Base-by-base conservation (phyloP, 768 basidiomycete genomes). In the Chalciporus piperatus region DNA sequence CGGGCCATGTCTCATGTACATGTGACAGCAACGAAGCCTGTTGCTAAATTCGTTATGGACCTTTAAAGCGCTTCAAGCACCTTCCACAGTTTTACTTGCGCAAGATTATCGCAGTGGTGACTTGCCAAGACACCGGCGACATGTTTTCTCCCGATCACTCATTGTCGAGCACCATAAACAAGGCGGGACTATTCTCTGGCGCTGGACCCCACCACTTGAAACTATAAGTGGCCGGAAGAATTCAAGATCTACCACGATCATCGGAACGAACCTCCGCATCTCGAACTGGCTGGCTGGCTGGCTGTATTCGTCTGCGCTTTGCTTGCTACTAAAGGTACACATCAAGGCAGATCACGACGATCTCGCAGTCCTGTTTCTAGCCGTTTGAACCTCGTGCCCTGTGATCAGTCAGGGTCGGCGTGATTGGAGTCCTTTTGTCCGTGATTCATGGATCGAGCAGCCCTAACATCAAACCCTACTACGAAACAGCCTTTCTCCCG, bases 121-220 rank as follows among this genome's bases (percentile, higher is more conserved):
- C 45, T 56, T 56, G n/a, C 46, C 48, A 52, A 47, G 52, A 60
- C 40, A 55, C 67, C 65, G 65, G 43, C 10, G 48, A 16, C 13
- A 13, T 32, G 39, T 25, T 23, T 20, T 33, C 47, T n/a, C 20
- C 25, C 30, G 48, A 40, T 48, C 20, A 28, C 45, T 49, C 52
- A 1, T 10, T 14, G 11, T 57, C 43, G 53, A 62, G 50, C 59
- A 39, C 54, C 33, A 35, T 47, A 9, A 9, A 16, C 35, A 37
- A n/a, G 41, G 49, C 57, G 52, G 57, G n/a, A n/a, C n/a, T n/a
- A n/a, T n/a, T n/a, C 32, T 41, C 48, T 32, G 46, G 47, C 17
- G 39, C 46, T 35, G 22, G 20, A 23, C 25, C 27, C 27, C 32
- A 52, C 3, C 3, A 22, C 12, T n/a, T n/a, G n/a, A 28, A 47